phyloP scores from a whole-genome alignment of 257 asterid genomes.

The Nicotiana noctiflora region DNA sequence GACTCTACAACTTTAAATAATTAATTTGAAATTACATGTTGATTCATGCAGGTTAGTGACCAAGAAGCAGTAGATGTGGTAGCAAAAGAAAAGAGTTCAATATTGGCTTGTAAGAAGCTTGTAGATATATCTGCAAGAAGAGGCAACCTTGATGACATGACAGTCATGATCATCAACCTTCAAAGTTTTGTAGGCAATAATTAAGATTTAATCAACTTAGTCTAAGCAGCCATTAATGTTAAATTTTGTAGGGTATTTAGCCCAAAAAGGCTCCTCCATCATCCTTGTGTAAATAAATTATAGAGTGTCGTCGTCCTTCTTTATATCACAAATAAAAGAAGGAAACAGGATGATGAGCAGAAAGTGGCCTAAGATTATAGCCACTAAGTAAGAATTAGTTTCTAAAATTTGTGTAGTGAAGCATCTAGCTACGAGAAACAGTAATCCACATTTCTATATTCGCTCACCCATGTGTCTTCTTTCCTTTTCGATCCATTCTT shows the following conservation, averaged over 20 bases:
- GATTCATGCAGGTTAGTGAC: constrained; percentile 27
- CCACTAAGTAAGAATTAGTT: background rate
- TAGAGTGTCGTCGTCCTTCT: background rate
- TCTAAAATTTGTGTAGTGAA: background rate
- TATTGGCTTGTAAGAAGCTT: constrained; percentile 39
- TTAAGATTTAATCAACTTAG: background rate
- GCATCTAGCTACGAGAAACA: too few species aligned
- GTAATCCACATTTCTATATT: background rate
- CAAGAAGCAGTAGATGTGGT: constrained; percentile 48
- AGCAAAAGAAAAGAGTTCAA: constrained; percentile 10
- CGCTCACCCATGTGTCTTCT: background rate
- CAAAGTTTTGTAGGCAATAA: constrained; percentile 15
- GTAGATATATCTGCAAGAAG: constrained; percentile 27
- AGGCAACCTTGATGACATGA: constrained; percentile 38
- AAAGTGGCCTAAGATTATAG: background rate
- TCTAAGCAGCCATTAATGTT: background rate
- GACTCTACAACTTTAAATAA: too few species aligned
- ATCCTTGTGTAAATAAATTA: background rate
- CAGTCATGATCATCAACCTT: constrained; percentile 39
- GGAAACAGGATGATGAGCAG: background rate
- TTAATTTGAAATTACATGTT: background rate
- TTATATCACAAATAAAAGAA: background rate
- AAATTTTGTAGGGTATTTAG: too few species aligned
- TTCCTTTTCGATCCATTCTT: background rate
- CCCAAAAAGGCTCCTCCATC: background rate